A percentile compares a stretch with the other conserved stretches of the same genome.
Conservation (phyloP, 2,329 filamentous ascomycete genomes). For the Scedosporium boydii region DNA sequence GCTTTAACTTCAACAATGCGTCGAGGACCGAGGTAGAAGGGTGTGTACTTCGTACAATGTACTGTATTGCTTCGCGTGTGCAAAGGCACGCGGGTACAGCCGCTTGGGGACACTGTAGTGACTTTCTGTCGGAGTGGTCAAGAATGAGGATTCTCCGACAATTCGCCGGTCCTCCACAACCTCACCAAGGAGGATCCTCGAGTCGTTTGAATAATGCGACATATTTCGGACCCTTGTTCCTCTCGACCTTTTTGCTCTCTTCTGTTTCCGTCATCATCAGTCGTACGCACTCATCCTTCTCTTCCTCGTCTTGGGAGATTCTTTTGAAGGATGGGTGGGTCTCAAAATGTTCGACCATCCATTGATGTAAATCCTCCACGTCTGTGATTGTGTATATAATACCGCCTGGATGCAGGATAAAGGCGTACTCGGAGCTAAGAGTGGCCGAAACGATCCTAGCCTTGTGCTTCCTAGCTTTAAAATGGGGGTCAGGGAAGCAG, state of each 20-base stretch:
- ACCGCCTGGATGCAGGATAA: conserved; percentile 71
- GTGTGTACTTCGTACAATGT: no score
- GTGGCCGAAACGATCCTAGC: conserved; percentile 85
- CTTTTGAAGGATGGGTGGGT: conserved; percentile 71
- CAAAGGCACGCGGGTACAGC: no score
- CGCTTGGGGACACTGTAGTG: no score
- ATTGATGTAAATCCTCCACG: conserved; percentile 84
- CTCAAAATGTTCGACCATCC: conserved; percentile 85
- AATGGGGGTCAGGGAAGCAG: conserved; percentile 97
- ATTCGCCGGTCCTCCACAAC: neutral
- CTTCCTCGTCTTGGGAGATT: conserved; percentile 56
- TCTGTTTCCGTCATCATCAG: conserved; percentile 81
- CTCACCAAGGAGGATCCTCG: conserved; percentile 51
- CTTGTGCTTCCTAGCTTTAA: conserved; percentile 96
- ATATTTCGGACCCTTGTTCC: conserved; percentile 85
- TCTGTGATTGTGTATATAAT: conserved; percentile 95
- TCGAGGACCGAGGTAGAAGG: no score
- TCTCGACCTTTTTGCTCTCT: conserved; percentile 91
- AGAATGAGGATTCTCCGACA: no score
- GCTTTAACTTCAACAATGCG: no score
- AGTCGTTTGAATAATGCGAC: conserved; percentile 78
- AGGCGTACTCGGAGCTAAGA: conserved; percentile 89
- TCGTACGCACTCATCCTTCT: conserved; percentile 59
- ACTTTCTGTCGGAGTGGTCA: no score
- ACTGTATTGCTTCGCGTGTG: no score